These are phyloP conservation scores for Globisporangium yorkense DNA, from an alignment of 352 stramenopile species.

Conservation along the genomic window DNA sequence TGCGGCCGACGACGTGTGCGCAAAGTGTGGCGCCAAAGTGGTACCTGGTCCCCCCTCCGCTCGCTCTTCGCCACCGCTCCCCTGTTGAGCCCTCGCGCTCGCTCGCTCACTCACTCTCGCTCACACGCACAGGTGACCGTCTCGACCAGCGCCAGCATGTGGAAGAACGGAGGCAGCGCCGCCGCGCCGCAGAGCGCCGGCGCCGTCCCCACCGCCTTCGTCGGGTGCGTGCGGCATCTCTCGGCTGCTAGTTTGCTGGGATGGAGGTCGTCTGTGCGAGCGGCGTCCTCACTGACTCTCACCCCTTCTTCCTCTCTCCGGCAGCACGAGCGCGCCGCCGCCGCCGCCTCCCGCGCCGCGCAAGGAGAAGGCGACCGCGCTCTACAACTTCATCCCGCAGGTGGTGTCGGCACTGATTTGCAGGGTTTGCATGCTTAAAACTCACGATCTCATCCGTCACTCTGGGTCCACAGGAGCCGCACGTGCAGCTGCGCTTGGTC, in stretches of 20 bases:
- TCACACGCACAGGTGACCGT: conserved; percentile 23
- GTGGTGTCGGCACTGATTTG: conserved; percentile 2
- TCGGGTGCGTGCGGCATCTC: conserved; percentile 15
- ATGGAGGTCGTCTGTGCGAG: conserved; percentile 42
- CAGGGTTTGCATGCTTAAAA: not conserved
- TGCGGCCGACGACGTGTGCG: conserved; percentile 40
- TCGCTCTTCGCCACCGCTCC: not conserved
- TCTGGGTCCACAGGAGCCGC: conserved; percentile 26
- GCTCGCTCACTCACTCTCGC: not conserved
- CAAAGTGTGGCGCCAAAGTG: conserved; percentile 55
- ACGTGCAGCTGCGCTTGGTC: conserved; percentile 57
- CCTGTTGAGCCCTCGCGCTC: not conserved
- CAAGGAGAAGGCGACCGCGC: conserved; percentile 63
- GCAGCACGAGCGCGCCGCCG: conserved; percentile 5
- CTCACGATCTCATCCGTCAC: not conserved
- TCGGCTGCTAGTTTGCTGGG: conserved; percentile 17
- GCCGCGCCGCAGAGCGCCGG: conserved; percentile 27
- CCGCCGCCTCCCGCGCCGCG: conserved; percentile 14
- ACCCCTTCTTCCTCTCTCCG: not conserved
- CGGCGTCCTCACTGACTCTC: not conserved
- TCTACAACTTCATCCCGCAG: conserved; percentile 77
- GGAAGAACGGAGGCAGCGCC: conserved; percentile 33
- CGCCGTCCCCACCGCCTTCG: conserved; percentile 65
- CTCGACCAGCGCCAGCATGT: conserved; percentile 33
- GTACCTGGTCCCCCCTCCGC: conserved; percentile 20